Percentiles rank a stretch among this genome's conserved stretches.
Evolutionary conservation across 1,284 basidiomycete genomes (phyloP).

Genomic region (Porodaedalea pini): DNA sequence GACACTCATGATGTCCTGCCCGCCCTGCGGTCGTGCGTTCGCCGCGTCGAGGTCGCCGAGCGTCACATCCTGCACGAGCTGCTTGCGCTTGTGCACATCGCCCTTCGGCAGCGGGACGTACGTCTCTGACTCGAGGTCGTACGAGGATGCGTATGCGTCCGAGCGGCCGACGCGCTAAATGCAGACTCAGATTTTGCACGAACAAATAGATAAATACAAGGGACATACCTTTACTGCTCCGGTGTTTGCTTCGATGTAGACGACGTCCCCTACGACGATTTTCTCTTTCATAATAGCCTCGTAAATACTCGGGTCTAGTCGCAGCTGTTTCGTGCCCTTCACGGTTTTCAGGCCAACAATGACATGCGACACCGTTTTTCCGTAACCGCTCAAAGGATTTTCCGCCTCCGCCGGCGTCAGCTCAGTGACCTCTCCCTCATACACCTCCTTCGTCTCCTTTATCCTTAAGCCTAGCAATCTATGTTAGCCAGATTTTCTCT

Average conservation of each 20-base stretch:
- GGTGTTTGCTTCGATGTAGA: constrained; percentile 93
- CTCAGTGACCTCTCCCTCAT: constrained; percentile 98
- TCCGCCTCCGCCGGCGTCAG: constrained; percentile 93
- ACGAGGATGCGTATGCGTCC: constrained; percentile 98
- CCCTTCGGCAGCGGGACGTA: constrained; percentile 98
- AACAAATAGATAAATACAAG: neutral
- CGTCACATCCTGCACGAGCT: constrained; percentile 96
- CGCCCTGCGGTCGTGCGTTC: constrained; percentile 91
- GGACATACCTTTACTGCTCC: constrained; percentile 87
- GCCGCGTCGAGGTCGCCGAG: constrained; percentile 96
- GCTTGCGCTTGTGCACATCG: constrained; percentile 96
- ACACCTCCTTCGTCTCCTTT: constrained; percentile 99
- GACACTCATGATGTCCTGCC: constrained; percentile 98
- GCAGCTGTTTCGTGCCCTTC: constrained; percentile 96
- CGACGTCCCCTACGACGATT: constrained; percentile 94
- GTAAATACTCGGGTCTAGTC: constrained; percentile 93
- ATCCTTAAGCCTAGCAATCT: constrained; percentile 74
- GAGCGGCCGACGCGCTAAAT: constrained; percentile 88
- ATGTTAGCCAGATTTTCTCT: neutral
- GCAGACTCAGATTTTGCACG: neutral
- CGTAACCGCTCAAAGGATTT: constrained; percentile 94
- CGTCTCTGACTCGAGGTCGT: constrained; percentile 96
- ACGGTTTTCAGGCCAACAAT: constrained; percentile 96
- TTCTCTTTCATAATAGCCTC: constrained; percentile 98
- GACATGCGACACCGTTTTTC: constrained; percentile 97